These are phyloP conservation scores for Agrocybe praecox DNA, from an alignment of 768 basidiomycete species.

Conservation along the genomic window DNA sequence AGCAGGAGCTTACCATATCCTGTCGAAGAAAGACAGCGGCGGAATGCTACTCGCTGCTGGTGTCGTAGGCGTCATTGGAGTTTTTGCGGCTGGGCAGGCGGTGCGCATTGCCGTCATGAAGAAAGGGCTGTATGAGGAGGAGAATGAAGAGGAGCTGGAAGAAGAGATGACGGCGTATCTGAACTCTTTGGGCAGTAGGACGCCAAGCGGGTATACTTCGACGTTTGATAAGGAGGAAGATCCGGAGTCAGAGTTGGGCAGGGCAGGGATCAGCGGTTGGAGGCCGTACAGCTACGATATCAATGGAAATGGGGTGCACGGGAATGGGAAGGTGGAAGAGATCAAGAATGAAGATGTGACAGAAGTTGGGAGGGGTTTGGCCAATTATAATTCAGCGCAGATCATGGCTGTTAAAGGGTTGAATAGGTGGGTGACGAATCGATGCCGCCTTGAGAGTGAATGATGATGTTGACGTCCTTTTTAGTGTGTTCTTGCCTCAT, in stretches of 20 bases:
- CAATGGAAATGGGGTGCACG: not conserved
- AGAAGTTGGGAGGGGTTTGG: conserved; percentile 92
- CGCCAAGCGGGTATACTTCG: conserved; percentile 53
- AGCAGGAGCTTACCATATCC: conserved; percentile 83
- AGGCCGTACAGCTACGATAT: conserved; percentile 11
- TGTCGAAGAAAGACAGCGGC: conserved; percentile 84
- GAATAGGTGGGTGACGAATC: conserved; percentile 70
- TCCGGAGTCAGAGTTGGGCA: conserved; percentile 3
- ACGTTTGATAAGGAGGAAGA: conserved; percentile 28
- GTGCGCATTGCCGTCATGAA: conserved; percentile 73
- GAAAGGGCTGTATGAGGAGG: conserved; percentile 25
- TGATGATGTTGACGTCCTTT: not conserved
- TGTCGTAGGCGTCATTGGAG: conserved; percentile 83
- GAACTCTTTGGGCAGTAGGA: conserved; percentile 31
- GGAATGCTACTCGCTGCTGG: conserved; percentile 92
- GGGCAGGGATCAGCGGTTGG: conserved; percentile 1
- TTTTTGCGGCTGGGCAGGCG: conserved; percentile 93
- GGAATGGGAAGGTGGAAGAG: conserved; percentile 24
- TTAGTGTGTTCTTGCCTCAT: conserved; percentile 77
- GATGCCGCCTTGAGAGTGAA: not conserved
- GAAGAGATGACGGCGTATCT: conserved; percentile 36
- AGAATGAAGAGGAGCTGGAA: conserved; percentile 15
- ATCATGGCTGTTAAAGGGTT: conserved; percentile 86
- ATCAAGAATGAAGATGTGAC: conserved; percentile 63
- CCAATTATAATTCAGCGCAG: conserved; percentile 95